phyloP scores from a whole-genome alignment of 768 basidiomycete genomes.

The Serendipita vermifera region DNA sequence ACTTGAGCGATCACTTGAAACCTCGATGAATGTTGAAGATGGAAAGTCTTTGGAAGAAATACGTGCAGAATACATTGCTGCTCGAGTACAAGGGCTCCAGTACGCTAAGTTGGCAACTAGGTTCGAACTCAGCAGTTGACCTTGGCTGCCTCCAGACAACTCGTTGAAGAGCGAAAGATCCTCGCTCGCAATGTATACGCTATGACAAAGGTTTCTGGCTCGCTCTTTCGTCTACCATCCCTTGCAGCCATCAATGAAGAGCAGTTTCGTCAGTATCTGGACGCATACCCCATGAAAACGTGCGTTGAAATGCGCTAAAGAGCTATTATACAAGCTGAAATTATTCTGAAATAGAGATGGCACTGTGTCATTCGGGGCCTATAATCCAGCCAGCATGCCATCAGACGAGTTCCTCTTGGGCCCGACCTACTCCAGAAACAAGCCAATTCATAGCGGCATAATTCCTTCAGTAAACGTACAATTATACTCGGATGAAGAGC shows the following conservation, averaged over 20 bases:
- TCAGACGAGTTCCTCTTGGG: slow-evolving; percentile 1
- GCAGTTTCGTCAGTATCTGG: not conserved
- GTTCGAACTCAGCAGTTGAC: slow-evolving; percentile 4
- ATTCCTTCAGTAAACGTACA: not conserved
- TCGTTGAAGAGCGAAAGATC: not conserved
- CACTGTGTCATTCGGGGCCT: not conserved
- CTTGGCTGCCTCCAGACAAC: not conserved
- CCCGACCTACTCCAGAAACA: not conserved
- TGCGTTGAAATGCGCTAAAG: not conserved
- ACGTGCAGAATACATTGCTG: slow-evolving; percentile 4
- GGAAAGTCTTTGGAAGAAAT: not conserved
- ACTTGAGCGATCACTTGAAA: not conserved
- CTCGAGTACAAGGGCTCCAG: not conserved
- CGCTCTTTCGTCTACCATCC: not conserved
- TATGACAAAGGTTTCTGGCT: not conserved
- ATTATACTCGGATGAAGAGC: not conserved
- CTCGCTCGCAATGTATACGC: not conserved
- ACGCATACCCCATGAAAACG: not conserved
- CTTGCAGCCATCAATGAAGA: not conserved
- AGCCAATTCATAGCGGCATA: not conserved
- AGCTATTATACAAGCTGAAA: not conserved
- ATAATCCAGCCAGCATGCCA: not conserved
- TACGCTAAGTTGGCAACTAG: not conserved
- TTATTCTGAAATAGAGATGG: not conserved
- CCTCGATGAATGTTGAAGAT: not conserved